These are phyloP conservation scores for Boletus rubescentipes DNA, from an alignment of 768 basidiomycete species.

Conservation along the genomic window DNA sequence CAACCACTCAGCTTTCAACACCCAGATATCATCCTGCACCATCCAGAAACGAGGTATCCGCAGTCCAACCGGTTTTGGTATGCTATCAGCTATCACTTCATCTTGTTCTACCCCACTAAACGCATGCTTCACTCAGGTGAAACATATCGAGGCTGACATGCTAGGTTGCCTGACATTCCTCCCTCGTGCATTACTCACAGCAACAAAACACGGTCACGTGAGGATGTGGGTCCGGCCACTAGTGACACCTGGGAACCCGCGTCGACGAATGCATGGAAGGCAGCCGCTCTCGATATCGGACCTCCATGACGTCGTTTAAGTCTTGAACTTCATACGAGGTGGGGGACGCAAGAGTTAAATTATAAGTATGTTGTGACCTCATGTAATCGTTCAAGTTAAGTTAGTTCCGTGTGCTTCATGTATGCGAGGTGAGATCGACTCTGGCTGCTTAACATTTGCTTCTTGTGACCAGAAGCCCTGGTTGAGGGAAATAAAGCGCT, in stretches of 20 bases:
- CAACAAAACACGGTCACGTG: conserved; percentile 73
- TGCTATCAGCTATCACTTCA: conserved; percentile 22
- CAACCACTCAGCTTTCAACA: conserved; percentile 53
- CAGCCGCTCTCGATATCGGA: conserved; percentile 33
- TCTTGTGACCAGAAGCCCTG: too few relatives aligned
- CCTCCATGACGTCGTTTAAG: conserved; percentile 27
- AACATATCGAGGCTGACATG: conserved; percentile 78
- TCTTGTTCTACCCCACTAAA: background rate
- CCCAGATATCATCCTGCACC: conserved; percentile 84
- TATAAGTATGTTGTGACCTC: conserved; percentile 12
- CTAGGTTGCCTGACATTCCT: conserved; percentile 74
- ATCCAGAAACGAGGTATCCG: conserved; percentile 84
- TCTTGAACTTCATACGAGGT: background rate
- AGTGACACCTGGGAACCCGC: conserved; percentile 33
- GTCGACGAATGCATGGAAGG: conserved; percentile 30
- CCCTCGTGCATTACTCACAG: conserved; percentile 74
- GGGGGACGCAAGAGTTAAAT: conserved; percentile 6
- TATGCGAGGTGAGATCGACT: background rate
- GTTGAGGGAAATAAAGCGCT: too few relatives aligned
- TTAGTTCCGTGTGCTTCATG: background rate
- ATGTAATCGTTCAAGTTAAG: background rate
- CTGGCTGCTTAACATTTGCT: too few relatives aligned
- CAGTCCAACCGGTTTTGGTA: conserved; percentile 88
- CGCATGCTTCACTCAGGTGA: conserved; percentile 49
- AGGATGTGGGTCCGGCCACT: conserved; percentile 85